These are phyloP conservation scores for Pholiota microspora DNA, from an alignment of 768 basidiomycete species.

Conservation along the genomic window DNA sequence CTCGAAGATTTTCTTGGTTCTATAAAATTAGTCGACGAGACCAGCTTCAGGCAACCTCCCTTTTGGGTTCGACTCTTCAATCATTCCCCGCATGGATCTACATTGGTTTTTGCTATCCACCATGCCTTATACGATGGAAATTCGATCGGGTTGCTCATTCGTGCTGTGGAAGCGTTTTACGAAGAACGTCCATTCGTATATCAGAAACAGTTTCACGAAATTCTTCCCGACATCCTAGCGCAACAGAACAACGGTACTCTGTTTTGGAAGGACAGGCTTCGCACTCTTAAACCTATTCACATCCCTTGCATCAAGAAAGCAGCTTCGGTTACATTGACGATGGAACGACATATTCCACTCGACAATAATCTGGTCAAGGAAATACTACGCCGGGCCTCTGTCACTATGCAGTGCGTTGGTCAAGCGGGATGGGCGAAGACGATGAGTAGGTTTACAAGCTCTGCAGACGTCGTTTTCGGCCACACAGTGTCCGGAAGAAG, in stretches of 20 bases:
- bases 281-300: constrained; percentile 17
- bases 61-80: constrained; percentile 29
- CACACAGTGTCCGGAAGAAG: constrained; percentile 45
- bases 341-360: constrained; percentile 14
- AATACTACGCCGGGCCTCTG: constrained; percentile 18
- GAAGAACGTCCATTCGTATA: constrained; percentile 8
- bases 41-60: constrained; percentile 25
- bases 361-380: constrained; percentile 13
- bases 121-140: constrained; percentile 49
- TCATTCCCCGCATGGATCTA: constrained; percentile 4
- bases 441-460: constrained; percentile 27
- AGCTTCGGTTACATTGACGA: constrained; percentile 1
- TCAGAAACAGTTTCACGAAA: constrained; percentile 32
- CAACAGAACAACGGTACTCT: constrained; percentile 36
- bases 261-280: constrained; percentile 35
- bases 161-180: constrained; percentile 31
- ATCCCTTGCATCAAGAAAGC: constrained; percentile 11
- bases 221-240: constrained; percentile 33
- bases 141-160: constrained; percentile 35
- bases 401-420: constrained; percentile 36
- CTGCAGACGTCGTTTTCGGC: constrained; percentile 42
- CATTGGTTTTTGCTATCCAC: constrained; percentile 40
- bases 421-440: constrained; percentile 27
- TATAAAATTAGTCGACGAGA: constrained; percentile 20
- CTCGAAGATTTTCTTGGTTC: constrained; percentile 17